These are phyloP conservation scores for Fusarium aywerte DNA, from an alignment of 2,329 filamentous ascomycete species.

Conservation along the genomic window DNA sequence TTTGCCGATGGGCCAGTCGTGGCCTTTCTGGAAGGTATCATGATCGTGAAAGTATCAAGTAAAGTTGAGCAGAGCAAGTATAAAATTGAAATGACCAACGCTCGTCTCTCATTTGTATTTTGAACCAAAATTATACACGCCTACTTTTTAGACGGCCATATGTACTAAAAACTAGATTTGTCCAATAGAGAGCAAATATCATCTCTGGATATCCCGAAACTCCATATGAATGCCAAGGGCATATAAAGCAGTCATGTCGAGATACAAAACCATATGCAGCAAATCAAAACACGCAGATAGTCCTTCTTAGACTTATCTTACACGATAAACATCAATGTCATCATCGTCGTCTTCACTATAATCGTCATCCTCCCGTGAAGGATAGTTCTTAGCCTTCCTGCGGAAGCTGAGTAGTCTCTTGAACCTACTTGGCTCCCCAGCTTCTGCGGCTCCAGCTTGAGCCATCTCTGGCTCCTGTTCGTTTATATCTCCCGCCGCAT, in stretches of 20 bases:
- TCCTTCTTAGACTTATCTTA: slow-evolving; percentile 22
- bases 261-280: slow-evolving; percentile 15
- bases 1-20: slow-evolving; percentile 11
- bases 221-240: slow-evolving; percentile 22
- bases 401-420: slow-evolving; percentile 60
- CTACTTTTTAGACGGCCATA: slow-evolving; percentile 12
- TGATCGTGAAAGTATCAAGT: neutral
- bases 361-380: slow-evolving; percentile 40
- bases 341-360: slow-evolving; percentile 45
- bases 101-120: slow-evolving; percentile 22
- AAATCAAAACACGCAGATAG: slow-evolving; percentile 16
- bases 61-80: neutral
- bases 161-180: slow-evolving; percentile 20
- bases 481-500: slow-evolving; percentile 55
- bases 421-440: slow-evolving; percentile 52
- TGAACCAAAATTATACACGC: slow-evolving; percentile 19
- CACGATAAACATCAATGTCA: slow-evolving; percentile 38
- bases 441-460: slow-evolving; percentile 20
- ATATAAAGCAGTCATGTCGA: slow-evolving; percentile 13
- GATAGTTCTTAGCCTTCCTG: slow-evolving; percentile 49
- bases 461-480: slow-evolving; percentile 25
- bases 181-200: slow-evolving; percentile 9
- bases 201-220: slow-evolving; percentile 11
- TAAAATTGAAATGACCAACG: neutral
- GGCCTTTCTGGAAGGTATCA: neutral